Evolutionary conservation across 2,329 filamentous ascomycete genomes (phyloP).

Genomic region (Aschersonia sp.): DNA sequence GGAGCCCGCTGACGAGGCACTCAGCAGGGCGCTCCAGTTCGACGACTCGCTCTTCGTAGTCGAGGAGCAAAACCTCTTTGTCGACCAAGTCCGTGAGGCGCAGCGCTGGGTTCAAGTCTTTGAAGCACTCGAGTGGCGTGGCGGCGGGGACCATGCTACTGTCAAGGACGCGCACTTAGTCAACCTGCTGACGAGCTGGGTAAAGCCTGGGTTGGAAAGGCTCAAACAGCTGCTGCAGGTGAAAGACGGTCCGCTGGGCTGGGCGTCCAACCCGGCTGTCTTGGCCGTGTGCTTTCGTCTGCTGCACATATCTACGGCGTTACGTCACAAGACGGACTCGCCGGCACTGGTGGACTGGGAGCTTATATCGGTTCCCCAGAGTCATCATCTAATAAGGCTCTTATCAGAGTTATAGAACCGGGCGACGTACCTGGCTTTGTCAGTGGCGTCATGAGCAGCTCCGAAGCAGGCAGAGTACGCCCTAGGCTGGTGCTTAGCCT

Average conservation of each 20-base stretch:
- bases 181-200: constrained; percentile 31
- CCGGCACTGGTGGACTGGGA: too few species aligned
- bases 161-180: constrained; percentile 9
- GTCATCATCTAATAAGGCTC: too few species aligned
- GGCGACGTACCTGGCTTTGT: too few species aligned
- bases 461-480: too few species aligned
- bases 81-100: constrained; percentile 67
- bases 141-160: background rate
- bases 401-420: too few species aligned
- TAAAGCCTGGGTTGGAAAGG: constrained; percentile 28
- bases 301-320: too few species aligned
- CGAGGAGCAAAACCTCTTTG: constrained; percentile 90
- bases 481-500: too few species aligned
- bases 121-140: constrained; percentile 8
- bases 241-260: constrained; percentile 55
- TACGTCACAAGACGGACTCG: too few species aligned
- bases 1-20: constrained; percentile 20
- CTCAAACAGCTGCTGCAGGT: constrained; percentile 21
- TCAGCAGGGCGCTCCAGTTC: constrained; percentile 31
- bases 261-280: constrained; percentile 52
- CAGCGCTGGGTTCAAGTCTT: constrained; percentile 50
- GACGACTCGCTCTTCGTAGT: constrained; percentile 65
- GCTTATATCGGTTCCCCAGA: too few species aligned
- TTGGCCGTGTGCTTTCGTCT: constrained; percentile 45
- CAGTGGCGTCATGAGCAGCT: too few species aligned